phyloP scores from a whole-genome alignment of 495 filamentous ascomycete genomes.

The Podospora conica region DNA sequence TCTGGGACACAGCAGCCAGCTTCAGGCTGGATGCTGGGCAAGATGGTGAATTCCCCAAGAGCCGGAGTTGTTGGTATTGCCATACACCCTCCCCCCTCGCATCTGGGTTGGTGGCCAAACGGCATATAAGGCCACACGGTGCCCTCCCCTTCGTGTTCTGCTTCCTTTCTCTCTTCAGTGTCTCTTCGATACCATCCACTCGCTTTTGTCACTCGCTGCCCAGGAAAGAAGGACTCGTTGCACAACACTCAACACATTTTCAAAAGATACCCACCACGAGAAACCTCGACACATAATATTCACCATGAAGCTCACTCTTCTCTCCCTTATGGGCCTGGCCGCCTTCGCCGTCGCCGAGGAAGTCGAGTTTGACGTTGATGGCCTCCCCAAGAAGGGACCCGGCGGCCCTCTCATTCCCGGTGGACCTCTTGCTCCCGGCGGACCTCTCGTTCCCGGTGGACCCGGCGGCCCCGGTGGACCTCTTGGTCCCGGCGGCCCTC shows the following conservation, averaged over 20 bases:
- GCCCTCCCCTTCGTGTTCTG: not conserved
- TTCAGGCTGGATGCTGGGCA: not conserved
- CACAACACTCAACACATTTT: not conserved
- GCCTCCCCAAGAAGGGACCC: not conserved
- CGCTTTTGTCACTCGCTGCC: conserved; percentile 23
- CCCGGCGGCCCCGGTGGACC: not conserved
- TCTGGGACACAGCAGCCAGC: not conserved
- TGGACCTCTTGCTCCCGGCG: not conserved
- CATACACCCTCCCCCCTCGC: not conserved
- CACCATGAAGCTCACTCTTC: conserved; percentile 23
- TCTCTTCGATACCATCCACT: conserved; percentile 22
- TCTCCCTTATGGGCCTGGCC: conserved; percentile 26
- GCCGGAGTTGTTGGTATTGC: not conserved
- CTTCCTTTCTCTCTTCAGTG: conserved; percentile 13
- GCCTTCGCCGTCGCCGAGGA: conserved; percentile 21
- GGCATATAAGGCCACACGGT: conserved; percentile 2
- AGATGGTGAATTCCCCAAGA: conserved; percentile 2
- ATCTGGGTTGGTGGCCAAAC: conserved; percentile 1
- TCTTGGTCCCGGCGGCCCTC: not conserved
- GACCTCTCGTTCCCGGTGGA: conserved; percentile 6
- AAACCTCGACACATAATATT: not conserved
- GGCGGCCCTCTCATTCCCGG: not conserved
- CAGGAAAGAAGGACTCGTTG: not conserved
- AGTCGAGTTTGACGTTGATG: conserved; percentile 5
- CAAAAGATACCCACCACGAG: not conserved